A percentile compares a stretch with the other conserved stretches of the same genome.
Evolutionary conservation across 345 rosid genomes (phyloP).

Genomic region (Bruguiera gymnorhiza): DNA sequence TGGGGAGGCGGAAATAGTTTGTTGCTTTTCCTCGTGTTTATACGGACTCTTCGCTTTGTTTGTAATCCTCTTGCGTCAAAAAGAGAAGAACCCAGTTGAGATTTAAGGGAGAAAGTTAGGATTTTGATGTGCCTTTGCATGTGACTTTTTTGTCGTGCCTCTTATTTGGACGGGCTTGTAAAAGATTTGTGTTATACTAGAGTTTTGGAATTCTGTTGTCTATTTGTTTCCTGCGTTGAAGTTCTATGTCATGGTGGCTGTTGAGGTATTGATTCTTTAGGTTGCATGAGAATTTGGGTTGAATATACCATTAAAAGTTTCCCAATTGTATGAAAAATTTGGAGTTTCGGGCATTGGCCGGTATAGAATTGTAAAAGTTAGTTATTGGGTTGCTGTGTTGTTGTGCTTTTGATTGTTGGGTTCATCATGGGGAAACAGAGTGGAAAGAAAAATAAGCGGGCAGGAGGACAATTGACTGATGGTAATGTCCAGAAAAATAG

Average conservation of each 20-base stretch:
- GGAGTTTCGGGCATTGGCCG: too few species aligned
- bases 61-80: background rate
- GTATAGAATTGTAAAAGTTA: conserved; percentile 2
- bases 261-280: too few species aligned
- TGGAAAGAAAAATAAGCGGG: conserved; percentile 45
- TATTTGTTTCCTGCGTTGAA: too few species aligned
- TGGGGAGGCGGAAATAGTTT: conserved; percentile 21
- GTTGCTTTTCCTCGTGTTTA: background rate
- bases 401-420: conserved; percentile 12
- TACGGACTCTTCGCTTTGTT: background rate
- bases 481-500: conserved; percentile 35
- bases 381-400: conserved; percentile 8
- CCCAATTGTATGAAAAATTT: background rate
- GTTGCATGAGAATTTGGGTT: too few species aligned
- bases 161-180: conserved; percentile 5
- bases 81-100: conserved; percentile 12
- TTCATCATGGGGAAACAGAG: conserved; percentile 41
- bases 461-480: conserved; percentile 36
- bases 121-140: background rate
- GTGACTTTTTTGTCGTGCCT: too few species aligned
- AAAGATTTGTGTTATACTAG: conserved; percentile 5
- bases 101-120: conserved; percentile 19
- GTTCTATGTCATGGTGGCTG: too few species aligned
- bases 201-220: conserved; percentile 9
- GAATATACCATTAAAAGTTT: background rate